These are phyloP conservation scores for Craterostigma plantagineum DNA, from an alignment of 257 asterid species.

Conservation along the genomic window DNA sequence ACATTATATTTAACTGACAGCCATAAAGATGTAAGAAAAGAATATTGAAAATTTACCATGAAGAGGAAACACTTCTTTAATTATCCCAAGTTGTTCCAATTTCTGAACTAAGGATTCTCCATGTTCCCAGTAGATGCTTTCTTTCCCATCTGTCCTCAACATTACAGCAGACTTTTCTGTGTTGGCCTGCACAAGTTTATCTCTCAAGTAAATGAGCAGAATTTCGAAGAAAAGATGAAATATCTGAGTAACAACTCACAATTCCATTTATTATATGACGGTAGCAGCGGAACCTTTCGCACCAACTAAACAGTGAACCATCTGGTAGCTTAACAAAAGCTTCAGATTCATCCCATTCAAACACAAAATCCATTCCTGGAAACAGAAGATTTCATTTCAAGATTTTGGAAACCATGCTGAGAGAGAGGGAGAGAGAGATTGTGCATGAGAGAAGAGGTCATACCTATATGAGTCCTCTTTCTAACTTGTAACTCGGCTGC, in stretches of 20 bases:
- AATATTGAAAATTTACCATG: constrained; percentile 38
- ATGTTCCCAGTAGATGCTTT: constrained; percentile 36
- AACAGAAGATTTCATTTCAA: constrained; percentile 7
- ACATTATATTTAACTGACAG: background rate
- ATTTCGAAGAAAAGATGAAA: background rate
- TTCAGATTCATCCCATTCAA: constrained; percentile 72
- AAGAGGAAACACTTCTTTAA: constrained; percentile 76
- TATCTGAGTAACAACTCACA: constrained; percentile 29
- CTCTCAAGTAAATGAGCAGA: background rate
- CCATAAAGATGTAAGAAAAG: no score
- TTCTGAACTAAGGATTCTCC: constrained; percentile 55
- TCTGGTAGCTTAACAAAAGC: constrained; percentile 82
- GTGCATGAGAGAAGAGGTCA: background rate
- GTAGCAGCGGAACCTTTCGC: constrained; percentile 68
- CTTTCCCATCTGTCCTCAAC: constrained; percentile 25
- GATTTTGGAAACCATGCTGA: background rate
- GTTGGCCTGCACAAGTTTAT: constrained; percentile 38
- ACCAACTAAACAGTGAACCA: constrained; percentile 96
- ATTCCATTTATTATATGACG: constrained; percentile 48
- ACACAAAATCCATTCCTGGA: constrained; percentile 81
- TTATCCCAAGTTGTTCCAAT: constrained; percentile 40
- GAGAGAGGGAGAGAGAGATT: background rate
- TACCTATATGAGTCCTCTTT: constrained; percentile 78
- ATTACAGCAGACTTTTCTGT: constrained; percentile 17
- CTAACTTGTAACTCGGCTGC: constrained; percentile 68